phyloP scores from a whole-genome alignment of 2,329 filamentous ascomycete genomes.

The Penicillium freii region DNA sequence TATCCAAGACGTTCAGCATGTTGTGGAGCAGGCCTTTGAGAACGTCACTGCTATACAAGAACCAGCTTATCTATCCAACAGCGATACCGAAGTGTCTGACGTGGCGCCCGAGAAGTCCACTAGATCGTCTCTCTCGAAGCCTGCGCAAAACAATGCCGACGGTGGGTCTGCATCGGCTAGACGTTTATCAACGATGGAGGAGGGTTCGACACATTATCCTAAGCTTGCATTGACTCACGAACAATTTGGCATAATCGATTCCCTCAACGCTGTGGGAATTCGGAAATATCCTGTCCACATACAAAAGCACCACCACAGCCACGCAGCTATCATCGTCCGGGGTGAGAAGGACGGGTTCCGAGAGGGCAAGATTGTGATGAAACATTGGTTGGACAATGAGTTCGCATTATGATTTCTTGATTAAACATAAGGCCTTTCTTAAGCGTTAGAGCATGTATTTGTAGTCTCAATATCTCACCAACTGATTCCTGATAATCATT shows the following conservation, averaged over 20 bases:
- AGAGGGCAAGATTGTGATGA: conserved; percentile 74
- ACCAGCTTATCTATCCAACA: conserved; percentile 65
- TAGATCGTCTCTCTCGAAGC: not conserved
- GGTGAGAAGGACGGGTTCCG: conserved; percentile 64
- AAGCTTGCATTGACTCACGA: conserved; percentile 73
- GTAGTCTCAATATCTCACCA: not conserved
- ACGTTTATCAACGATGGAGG: not conserved
- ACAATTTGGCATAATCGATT: conserved; percentile 82
- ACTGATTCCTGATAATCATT: not conserved
- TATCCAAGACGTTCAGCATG: conserved; percentile 70
- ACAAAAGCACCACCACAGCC: conserved; percentile 69
- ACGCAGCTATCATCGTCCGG: conserved; percentile 87
- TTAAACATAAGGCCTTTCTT: not conserved
- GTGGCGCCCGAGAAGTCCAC: conserved; percentile 32
- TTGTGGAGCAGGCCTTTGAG: conserved; percentile 76
- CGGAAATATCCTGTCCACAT: conserved; percentile 56
- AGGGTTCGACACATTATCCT: conserved; percentile 47
- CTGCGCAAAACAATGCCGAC: not conserved
- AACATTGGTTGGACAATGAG: conserved; percentile 75
- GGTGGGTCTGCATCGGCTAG: not conserved
- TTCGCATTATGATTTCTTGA: conserved; percentile 58
- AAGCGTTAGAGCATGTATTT: conserved; percentile 6
- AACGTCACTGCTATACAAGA: conserved; percentile 66
- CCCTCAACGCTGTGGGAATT: conserved; percentile 64
- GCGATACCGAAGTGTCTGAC: conserved; percentile 18